These are phyloP conservation scores for Suillus occidentalis DNA, from an alignment of 768 basidiomycete genomes.

Conservation along the genomic window DNA sequence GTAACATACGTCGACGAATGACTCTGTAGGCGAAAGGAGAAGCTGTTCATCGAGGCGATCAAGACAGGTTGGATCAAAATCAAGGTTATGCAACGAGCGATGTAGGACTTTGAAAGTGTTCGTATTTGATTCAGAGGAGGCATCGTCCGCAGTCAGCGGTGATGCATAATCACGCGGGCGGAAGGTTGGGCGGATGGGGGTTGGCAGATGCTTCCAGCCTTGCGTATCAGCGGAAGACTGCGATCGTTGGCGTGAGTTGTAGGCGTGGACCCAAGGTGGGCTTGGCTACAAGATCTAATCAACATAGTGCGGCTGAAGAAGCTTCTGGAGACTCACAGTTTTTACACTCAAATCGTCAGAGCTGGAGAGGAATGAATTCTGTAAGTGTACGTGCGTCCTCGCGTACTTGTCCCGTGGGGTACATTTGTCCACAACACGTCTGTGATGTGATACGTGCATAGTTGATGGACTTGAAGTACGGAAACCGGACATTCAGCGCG, in stretches of 20 bases:
- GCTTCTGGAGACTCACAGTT: slow-evolving; percentile 15
- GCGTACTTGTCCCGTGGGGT: slow-evolving; percentile 36
- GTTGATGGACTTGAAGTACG: not conserved
- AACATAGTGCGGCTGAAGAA: not conserved
- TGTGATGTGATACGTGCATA: slow-evolving; percentile 23
- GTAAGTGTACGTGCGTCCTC: slow-evolving; percentile 29
- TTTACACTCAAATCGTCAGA: slow-evolving; percentile 28
- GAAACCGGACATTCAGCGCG: not conserved
- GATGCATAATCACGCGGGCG: slow-evolving; percentile 36
- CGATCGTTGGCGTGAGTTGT: slow-evolving; percentile 29
- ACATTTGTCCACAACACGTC: slow-evolving; percentile 34
- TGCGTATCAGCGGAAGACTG: slow-evolving; percentile 34
- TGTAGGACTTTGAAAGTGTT: slow-evolving; percentile 32
- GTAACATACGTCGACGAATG: slow-evolving; percentile 46
- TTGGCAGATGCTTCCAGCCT: slow-evolving; percentile 33
- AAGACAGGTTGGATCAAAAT: slow-evolving; percentile 42
- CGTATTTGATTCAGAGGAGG: slow-evolving; percentile 26
- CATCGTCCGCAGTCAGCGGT: slow-evolving; percentile 30
- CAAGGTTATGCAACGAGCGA: slow-evolving; percentile 35
- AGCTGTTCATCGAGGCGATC: slow-evolving; percentile 44
- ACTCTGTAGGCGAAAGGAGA: slow-evolving; percentile 38
- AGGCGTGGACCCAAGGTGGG: slow-evolving; percentile 9
- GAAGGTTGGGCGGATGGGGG: slow-evolving; percentile 34
- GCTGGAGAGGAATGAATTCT: slow-evolving; percentile 26
- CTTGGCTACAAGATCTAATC: slow-evolving; percentile 18